phyloP scores from a whole-genome alignment of 179 eudicot species.

The Silene noctiflora region DNA sequence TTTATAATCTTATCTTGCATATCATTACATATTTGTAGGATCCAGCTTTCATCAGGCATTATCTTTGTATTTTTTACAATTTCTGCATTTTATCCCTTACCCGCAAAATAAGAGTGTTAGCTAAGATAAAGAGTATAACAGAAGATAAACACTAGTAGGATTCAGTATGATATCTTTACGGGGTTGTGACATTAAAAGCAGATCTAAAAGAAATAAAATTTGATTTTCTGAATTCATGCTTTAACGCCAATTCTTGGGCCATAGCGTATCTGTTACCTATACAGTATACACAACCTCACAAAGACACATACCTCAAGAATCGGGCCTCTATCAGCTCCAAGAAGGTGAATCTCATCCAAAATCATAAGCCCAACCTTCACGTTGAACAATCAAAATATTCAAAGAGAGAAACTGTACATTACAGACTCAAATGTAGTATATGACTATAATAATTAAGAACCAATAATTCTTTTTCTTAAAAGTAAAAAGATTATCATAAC shows the following conservation, averaged over 20 bases:
- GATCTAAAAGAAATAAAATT: neutral
- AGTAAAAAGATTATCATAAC: neutral
- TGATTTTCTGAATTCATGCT: neutral
- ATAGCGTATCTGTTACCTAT: neutral
- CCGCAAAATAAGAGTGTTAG: neutral
- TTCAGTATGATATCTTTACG: no score
- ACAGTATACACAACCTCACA: neutral
- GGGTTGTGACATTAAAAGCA: no score
- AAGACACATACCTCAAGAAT: constrained; percentile 74
- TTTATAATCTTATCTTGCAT: neutral
- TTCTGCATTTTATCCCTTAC: neutral
- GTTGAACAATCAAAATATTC: constrained; percentile 22
- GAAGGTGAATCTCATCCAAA: constrained; percentile 96
- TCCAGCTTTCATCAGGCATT: neutral
- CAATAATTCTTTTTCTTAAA: neutral
- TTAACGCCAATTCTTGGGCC: neutral
- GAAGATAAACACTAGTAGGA: neutral
- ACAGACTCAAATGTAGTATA: neutral
- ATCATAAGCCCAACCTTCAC: constrained; percentile 93
- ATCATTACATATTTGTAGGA: neutral
- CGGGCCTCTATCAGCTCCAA: constrained; percentile 99
- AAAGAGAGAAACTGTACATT: constrained; percentile 9
- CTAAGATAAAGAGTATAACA: neutral
- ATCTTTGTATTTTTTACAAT: neutral
- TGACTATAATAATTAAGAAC: neutral